phyloP scores from a whole-genome alignment of 108 stramenopile species.

The Ochromonas danica region DNA sequence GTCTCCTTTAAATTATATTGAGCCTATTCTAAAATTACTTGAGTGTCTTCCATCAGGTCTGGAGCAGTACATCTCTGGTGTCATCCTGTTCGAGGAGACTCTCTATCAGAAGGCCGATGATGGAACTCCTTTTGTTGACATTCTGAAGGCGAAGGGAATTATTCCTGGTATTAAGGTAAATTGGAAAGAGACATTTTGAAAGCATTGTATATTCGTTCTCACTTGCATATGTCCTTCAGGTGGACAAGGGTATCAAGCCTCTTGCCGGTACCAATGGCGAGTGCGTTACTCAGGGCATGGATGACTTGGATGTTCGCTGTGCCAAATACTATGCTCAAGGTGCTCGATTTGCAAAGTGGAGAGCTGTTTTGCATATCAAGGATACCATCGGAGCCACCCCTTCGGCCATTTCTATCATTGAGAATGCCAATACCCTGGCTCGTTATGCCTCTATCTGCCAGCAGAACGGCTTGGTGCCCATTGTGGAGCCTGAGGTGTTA shows the following conservation, averaged over 20 bases:
- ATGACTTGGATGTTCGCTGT: constrained; percentile 73
- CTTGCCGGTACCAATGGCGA: constrained; percentile 77
- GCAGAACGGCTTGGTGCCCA: constrained; percentile 80
- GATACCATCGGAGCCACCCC: constrained; percentile 63
- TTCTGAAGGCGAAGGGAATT: constrained; percentile 67
- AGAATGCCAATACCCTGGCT: constrained; percentile 72
- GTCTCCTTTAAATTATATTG: too few relatives aligned
- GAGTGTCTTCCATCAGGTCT: constrained; percentile 45
- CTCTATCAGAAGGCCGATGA: constrained; percentile 66
- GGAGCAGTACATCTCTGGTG: constrained; percentile 74
- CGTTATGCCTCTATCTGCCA: constrained; percentile 86
- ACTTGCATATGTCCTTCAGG: too few relatives aligned
- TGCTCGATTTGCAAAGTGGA: constrained; percentile 87
- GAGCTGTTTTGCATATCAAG: constrained; percentile 65
- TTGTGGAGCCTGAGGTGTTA: constrained; percentile 88
- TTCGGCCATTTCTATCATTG: constrained; percentile 70
- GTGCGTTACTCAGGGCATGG: constrained; percentile 80
- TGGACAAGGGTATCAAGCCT: constrained; percentile 39
- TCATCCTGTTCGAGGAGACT: constrained; percentile 86
- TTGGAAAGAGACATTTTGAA: too few relatives aligned
- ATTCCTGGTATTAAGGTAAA: constrained; percentile 86
- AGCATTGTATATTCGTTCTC: too few relatives aligned
- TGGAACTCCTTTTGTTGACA: constrained; percentile 74
- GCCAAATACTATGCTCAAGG: constrained; percentile 79
- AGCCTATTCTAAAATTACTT: background rate